A percentile compares a stretch with the other conserved stretches of the same genome.
These are phyloP conservation scores for Thraustotheca clavata DNA, from an alignment of 352 stramenopile genomes.

Conservation along the genomic window DNA sequence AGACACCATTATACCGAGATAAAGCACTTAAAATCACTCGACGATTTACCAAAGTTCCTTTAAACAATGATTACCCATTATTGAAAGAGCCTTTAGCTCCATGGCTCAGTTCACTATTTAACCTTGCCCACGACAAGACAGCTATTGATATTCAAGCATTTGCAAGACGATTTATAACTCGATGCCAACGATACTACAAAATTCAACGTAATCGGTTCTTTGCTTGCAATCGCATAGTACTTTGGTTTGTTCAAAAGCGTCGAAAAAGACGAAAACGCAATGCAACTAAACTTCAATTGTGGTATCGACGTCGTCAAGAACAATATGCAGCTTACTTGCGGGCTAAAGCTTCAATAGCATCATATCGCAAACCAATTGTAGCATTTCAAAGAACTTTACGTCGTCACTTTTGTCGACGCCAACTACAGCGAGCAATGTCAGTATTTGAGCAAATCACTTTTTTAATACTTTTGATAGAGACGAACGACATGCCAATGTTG, in stretches of 20 bases:
- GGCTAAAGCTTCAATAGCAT: conserved; percentile 2
- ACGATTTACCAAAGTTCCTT: conserved; percentile 5
- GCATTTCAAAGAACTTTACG: conserved; percentile 2
- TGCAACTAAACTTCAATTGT: conserved; percentile 5
- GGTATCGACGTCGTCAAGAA: conserved; percentile 5
- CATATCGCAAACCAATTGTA: conserved; percentile 7
- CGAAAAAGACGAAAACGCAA: background rate
- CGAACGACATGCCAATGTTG: background rate
- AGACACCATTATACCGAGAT: background rate
- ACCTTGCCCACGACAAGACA: background rate
- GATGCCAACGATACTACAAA: conserved; percentile 7
- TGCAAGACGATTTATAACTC: conserved; percentile 1
- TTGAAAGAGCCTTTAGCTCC: background rate
- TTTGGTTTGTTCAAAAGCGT: conserved; percentile 9
- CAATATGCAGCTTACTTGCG: background rate
- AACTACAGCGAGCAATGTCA: conserved; percentile 9
- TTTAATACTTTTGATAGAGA: background rate
- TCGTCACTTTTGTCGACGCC: background rate
- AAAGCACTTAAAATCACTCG: background rate
- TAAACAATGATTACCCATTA: background rate
- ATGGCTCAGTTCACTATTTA: background rate
- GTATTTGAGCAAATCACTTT: background rate
- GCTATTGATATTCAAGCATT: conserved; percentile 15
- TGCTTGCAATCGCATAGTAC: background rate
- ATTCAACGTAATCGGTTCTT: background rate